These are phyloP conservation scores for Vaccinium vitisidaea DNA, from an alignment of 148 eudicot genomes.

Conservation along the genomic window DNA sequence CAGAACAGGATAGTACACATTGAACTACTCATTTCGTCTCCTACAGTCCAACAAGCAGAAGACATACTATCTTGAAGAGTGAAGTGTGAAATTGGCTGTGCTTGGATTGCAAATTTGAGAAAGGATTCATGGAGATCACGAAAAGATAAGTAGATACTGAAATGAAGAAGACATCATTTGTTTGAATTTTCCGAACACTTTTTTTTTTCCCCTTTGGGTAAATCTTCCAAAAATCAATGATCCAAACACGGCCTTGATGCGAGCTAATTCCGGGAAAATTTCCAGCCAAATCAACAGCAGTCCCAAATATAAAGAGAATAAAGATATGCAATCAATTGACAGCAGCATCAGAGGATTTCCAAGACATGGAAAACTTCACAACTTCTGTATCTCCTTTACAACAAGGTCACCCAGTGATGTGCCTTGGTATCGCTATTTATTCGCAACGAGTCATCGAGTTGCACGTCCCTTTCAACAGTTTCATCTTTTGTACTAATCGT, in stretches of 20 bases:
- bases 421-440: conserved; percentile 28
- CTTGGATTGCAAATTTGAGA: too few relatives aligned
- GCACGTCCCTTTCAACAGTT: neutral
- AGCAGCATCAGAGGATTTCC: neutral
- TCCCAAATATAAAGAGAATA: neutral
- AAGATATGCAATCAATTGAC: neutral
- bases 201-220: too few relatives aligned
- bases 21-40: neutral
- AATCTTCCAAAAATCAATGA: neutral
- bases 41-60: too few relatives aligned
- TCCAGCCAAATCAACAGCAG: neutral
- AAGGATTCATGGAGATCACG: too few relatives aligned
- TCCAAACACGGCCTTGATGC: neutral
- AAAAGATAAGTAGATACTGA: too few relatives aligned
- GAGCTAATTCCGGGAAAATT: neutral
- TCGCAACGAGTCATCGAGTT: conserved; percentile 22
- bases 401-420: conserved; percentile 22
- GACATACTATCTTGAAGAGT: too few relatives aligned
- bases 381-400: conserved; percentile 26
- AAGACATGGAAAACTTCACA: neutral
- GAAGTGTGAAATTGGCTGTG: too few relatives aligned
- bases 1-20: neutral
- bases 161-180: too few relatives aligned
- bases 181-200: too few relatives aligned
- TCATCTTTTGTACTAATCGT: conserved; percentile 7